Evolutionary conservation across 2,329 filamentous ascomycete species (phyloP).

Genomic region (Pestalotiopsis sp.): DNA sequence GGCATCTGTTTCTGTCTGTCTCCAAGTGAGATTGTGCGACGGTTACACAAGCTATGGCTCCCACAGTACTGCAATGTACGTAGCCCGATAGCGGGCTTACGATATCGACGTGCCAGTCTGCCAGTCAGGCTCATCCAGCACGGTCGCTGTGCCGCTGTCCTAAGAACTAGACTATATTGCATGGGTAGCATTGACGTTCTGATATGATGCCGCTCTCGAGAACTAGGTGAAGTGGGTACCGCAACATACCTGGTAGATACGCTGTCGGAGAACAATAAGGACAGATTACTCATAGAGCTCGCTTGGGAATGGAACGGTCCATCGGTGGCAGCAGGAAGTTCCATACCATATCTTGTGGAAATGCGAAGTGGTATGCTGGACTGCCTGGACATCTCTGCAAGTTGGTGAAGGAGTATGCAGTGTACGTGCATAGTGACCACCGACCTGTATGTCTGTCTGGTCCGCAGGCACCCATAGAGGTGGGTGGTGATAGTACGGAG

Average conservation of each 20-base stretch:
- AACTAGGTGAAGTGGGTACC: not conserved
- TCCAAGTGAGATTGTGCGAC: conserved; percentile 3
- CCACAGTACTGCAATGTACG: not conserved
- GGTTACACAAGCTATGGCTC: not conserved
- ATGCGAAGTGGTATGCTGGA: not conserved
- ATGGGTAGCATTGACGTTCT: not conserved
- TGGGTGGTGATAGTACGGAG: not conserved
- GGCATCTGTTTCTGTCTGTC: conserved; percentile 2
- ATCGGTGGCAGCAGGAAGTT: not conserved
- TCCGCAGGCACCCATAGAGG: not conserved
- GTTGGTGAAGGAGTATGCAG: not conserved
- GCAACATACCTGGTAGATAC: not conserved
- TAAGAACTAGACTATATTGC: not conserved
- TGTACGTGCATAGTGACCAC: not conserved
- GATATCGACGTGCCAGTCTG: not conserved
- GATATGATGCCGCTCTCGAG: not conserved
- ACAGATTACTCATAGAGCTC: not conserved
- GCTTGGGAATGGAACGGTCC: not conserved
- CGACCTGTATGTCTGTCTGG: not conserved
- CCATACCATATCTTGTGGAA: not conserved
- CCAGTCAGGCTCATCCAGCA: not conserved
- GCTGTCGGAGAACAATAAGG: not conserved
- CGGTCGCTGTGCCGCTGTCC: not conserved
- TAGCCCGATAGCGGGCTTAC: not conserved
- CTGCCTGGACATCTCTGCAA: not conserved